Conservation (phyloP, 2,329 filamentous ascomycete species). For the Aphanocladium album region DNA sequence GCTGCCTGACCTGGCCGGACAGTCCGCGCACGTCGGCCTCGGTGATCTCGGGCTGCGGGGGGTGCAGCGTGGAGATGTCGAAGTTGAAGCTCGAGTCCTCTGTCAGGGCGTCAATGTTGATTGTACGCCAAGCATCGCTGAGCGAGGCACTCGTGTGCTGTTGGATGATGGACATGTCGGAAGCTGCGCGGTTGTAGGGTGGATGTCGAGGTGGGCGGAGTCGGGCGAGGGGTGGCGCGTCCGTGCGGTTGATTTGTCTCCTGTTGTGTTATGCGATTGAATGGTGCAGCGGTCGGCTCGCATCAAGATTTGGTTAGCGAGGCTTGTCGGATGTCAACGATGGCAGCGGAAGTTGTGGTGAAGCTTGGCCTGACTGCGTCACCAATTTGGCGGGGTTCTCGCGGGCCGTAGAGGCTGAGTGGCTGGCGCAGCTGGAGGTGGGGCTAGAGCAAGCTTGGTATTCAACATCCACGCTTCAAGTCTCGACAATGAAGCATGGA, state of each 20-base stretch:
- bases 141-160: constrained; percentile 57
- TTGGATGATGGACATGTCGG: constrained; percentile 62
- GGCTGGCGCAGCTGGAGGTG: not conserved
- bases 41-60: constrained; percentile 66
- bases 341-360: not conserved
- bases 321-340: not conserved
- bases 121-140: constrained; percentile 71
- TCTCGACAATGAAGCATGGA: no score
- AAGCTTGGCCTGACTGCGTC: constrained; percentile 13
- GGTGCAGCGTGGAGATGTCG: constrained; percentile 76
- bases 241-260: not conserved
- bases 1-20: constrained; percentile 76
- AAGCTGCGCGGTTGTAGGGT: not conserved
- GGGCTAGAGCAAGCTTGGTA: not conserved
- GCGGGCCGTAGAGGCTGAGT: not conserved
- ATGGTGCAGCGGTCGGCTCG: not conserved
- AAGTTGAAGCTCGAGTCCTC: constrained; percentile 91
- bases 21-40: constrained; percentile 75
- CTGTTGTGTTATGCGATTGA: not conserved
- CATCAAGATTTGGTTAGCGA: not conserved
- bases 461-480: no score
- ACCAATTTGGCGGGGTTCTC: constrained; percentile 11
- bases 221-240: not conserved
- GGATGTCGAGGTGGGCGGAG: not conserved
- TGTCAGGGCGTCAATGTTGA: constrained; percentile 89